Evolutionary conservation across 2,329 filamentous ascomycete species (phyloP).

Genomic region (Pestalotiopsis fici): DNA sequence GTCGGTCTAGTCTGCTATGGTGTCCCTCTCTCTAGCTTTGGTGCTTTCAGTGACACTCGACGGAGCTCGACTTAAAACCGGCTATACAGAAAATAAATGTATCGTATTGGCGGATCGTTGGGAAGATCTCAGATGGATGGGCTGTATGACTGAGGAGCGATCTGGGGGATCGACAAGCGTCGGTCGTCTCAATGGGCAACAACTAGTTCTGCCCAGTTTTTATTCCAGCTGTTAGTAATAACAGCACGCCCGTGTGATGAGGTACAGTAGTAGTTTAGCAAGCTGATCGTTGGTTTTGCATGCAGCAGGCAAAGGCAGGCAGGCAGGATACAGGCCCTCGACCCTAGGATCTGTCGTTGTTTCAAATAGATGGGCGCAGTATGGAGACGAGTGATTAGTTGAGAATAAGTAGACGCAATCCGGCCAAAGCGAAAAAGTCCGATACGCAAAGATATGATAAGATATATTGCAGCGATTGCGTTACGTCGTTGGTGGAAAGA

Average conservation of each 20-base stretch:
- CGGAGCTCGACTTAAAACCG: background rate
- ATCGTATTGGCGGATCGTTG: background rate
- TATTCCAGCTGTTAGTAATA: background rate
- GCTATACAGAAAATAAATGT: background rate
- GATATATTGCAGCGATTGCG: background rate
- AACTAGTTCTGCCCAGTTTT: background rate
- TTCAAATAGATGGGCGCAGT: background rate
- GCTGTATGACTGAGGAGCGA: background rate
- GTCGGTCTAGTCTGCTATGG: too few relatives aligned
- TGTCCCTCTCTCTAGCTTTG: background rate
- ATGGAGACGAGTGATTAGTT: background rate
- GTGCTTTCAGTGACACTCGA: background rate
- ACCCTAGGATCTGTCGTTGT: background rate
- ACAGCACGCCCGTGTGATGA: background rate
- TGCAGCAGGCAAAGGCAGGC: background rate
- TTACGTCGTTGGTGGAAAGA: background rate
- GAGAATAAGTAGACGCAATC: background rate
- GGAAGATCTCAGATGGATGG: background rate
- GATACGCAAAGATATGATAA: background rate
- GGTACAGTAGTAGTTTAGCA: too few relatives aligned
- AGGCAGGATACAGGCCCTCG: background rate
- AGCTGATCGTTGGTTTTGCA: background rate
- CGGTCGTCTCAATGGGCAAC: slow-evolving; percentile 7
- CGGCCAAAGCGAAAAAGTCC: background rate
- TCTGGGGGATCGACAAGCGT: background rate